These are phyloP conservation scores for Gastrolobium bilobum DNA, from an alignment of 306 rosid species.

Conservation along the genomic window DNA sequence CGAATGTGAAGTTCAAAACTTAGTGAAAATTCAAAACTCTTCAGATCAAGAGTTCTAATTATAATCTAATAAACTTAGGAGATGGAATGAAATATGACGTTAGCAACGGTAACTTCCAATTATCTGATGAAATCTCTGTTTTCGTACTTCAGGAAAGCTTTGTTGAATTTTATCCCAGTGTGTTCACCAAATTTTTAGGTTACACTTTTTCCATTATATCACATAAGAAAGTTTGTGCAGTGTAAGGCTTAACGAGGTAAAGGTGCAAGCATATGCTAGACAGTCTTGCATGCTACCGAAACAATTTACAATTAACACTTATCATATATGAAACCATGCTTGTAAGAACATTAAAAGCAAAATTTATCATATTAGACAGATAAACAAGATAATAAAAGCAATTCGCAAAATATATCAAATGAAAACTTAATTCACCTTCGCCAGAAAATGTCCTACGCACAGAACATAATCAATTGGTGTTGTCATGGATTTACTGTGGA, in stretches of 20 bases:
- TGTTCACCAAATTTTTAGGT: slow-evolving; percentile 15
- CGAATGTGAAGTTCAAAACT: background rate
- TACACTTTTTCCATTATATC: slow-evolving; percentile 1
- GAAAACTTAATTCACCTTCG: slow-evolving; percentile 71
- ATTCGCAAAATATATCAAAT: background rate
- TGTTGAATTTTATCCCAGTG: slow-evolving; percentile 3
- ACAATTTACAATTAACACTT: background rate
- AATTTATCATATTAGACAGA: slow-evolving; percentile 32
- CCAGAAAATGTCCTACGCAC: slow-evolving; percentile 92
- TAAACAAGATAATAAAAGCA: slow-evolving; percentile 35
- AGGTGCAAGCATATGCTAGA: slow-evolving; percentile 22
- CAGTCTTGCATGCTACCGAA: slow-evolving; percentile 25
- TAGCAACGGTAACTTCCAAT: background rate
- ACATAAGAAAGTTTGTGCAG: slow-evolving; percentile 6
- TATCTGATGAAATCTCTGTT: slow-evolving; percentile 9
- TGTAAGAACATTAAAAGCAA: background rate
- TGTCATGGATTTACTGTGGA: slow-evolving; percentile 93
- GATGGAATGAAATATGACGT: background rate
- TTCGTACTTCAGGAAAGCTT: background rate
- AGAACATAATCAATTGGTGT: slow-evolving; percentile 91
- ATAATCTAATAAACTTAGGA: background rate
- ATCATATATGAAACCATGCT: slow-evolving; percentile 12
- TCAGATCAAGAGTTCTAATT: slow-evolving; percentile 3
- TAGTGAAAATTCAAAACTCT: slow-evolving; percentile 15
- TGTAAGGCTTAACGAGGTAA: slow-evolving; percentile 14